Evolutionary conservation across 1,139 yeast species (phyloP).

Genomic region (Meyerozyma sp.): DNA sequence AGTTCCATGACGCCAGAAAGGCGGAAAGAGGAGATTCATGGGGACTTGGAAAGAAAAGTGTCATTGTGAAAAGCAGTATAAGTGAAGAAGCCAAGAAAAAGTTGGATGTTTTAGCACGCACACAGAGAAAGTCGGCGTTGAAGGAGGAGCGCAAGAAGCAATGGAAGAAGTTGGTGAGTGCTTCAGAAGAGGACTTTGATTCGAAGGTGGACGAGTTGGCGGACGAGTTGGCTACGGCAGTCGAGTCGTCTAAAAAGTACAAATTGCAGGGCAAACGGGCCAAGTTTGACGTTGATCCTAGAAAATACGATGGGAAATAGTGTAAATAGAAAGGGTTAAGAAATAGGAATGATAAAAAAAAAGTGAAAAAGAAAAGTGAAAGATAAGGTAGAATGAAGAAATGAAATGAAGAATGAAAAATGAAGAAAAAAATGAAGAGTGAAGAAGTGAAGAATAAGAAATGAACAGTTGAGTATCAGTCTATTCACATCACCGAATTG

Average conservation of each 20-base stretch:
- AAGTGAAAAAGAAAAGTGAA: too few species aligned
- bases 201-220: constrained; percentile 27
- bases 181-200: constrained; percentile 28
- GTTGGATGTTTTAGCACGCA: constrained; percentile 33
- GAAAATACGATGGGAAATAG: constrained; percentile 15
- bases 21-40: constrained; percentile 82
- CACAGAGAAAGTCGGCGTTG: constrained; percentile 36
- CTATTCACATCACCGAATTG: too few species aligned
- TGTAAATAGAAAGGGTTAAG: neutral
- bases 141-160: constrained; percentile 39
- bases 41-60: constrained; percentile 75
- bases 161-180: constrained; percentile 35
- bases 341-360: neutral
- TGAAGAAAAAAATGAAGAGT: too few species aligned
- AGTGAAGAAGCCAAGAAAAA: constrained; percentile 28
- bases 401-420: too few species aligned
- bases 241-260: constrained; percentile 32
- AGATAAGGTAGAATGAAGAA: too few species aligned
- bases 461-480: too few species aligned
- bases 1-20: constrained; percentile 88
- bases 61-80: constrained; percentile 30
- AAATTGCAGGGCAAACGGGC: constrained; percentile 29
- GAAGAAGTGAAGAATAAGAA: too few species aligned
- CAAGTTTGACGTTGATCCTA: constrained; percentile 19
- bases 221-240: constrained; percentile 31